Evolutionary conservation across 1,284 basidiomycete genomes (phyloP).

Genomic region (Butyriboletus appendiculatus): DNA sequence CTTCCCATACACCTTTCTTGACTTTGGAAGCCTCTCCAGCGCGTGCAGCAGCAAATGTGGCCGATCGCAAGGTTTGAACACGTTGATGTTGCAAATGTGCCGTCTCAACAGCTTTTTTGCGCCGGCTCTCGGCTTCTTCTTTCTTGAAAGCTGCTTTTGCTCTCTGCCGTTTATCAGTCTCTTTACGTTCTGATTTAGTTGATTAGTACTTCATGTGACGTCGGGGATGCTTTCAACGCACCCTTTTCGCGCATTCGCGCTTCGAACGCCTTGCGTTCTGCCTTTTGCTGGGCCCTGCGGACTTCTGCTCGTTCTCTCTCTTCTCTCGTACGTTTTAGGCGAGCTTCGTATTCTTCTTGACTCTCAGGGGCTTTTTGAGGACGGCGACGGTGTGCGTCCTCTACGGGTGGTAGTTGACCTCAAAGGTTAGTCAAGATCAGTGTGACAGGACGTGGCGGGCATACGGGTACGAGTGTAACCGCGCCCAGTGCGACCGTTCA

Average conservation of each 20-base stretch:
- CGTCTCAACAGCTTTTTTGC: conserved; percentile 51
- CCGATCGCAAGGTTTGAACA: conserved; percentile 56
- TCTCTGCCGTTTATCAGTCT: conserved; percentile 59
- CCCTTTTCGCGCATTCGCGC: conserved; percentile 33
- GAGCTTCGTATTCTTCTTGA: conserved; percentile 49
- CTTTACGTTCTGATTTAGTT: conserved; percentile 41
- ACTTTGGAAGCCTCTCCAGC: conserved; percentile 51
- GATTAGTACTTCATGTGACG: conserved; percentile 17
- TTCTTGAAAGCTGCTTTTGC: conserved; percentile 55
- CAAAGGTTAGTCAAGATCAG: conserved; percentile 8
- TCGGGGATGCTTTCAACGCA: conserved; percentile 4
- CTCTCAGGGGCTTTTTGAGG: conserved; percentile 40
- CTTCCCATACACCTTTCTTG: conserved; percentile 65
- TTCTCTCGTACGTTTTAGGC: conserved; percentile 49
- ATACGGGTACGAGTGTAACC: conserved; percentile 26
- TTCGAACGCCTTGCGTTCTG: conserved; percentile 52
- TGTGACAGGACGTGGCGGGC: conserved; percentile 11
- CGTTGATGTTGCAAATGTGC: conserved; percentile 47
- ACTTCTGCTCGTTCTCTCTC: conserved; percentile 54
- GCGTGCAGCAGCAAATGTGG: conserved; percentile 64
- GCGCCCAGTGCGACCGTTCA: conserved; percentile 39
- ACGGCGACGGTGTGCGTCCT: conserved; percentile 18
- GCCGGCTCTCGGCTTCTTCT: conserved; percentile 49
- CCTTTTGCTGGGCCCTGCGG: conserved; percentile 47
- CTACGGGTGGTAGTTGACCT: conserved; percentile 16